Base-by-base conservation (phyloP, 2,329 filamentous ascomycete genomes). In the Xylariales sp. region DNA sequence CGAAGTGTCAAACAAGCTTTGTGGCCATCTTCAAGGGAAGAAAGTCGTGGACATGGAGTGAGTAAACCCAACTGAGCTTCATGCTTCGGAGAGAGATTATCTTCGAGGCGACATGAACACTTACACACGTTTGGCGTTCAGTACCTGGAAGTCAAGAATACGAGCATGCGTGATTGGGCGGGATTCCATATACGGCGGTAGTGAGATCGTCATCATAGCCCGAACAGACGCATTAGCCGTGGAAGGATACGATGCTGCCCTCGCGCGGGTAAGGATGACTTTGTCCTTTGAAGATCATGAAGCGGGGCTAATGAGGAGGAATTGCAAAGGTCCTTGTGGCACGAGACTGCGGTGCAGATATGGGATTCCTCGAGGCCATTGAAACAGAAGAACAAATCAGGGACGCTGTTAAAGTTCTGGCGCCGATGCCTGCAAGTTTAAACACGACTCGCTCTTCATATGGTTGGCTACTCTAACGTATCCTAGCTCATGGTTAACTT, bases 121-220 rank as follows among this genome's bases (percentile, higher is more conserved):
- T n/a, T n/a, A n/a, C n/a, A n/a, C n/a, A n/a, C n/a, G n/a, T n/a
- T n/a, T 48, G 8, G 40, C 49, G 6, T 51, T 5, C 13, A 40
- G 33, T n/a, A 36, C 28, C 5, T 37, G 33, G 38, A 40, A 35
- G 29, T 35, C 38, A 10, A 25, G 38, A 16, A 40, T 40, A 19
- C 38, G 38, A 6, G 38, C 38, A 8, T 36, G 32, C 11, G 38
- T 40, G 3, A n/a, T 40, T 3, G 57, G 62, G 6, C 57, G 62
- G 13, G 53, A 62, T 25, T 56, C 63, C 29, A 53, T 63, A 30
- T 40, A 40, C 25, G 32, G 38, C 19, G 60, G 56, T 5, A 57
- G 62, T 10, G 74, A 78, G 41, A 76, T 79, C 37, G 65, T 80
- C n/a, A 67, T 80, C 37, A 78, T 81, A 40, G 74, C 74, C 8